Evolutionary conservation across 23 red algal genomes (phyloP), one percentile per base, ranked within the genome.

Genomic region (Gracilaria domingensis): DNA sequence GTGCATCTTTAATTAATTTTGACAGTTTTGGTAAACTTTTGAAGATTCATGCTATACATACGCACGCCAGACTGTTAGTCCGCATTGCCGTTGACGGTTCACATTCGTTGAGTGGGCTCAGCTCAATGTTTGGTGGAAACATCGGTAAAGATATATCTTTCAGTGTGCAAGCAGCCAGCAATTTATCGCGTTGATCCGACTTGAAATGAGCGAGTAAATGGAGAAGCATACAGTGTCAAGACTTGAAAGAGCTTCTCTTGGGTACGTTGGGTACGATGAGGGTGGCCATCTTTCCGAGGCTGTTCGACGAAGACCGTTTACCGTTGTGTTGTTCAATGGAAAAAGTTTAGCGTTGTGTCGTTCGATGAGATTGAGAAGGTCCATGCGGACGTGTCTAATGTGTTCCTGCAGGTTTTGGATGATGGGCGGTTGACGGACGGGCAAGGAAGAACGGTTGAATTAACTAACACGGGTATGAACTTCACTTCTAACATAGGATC

Each of bases 311-410:
- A 89, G 97, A 16, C 97, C 97, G n/a, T 99, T 95, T 76, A 95
- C 91, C 35, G 97, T 99, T 66, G 85, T 99, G 65, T 81, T 99
- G 26, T 93, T n/a, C n/a, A n/a, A n/a, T n/a, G n/a, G n/a, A n/a
- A n/a, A n/a, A n/a, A n/a, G n/a, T n/a, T n/a, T n/a, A n/a, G n/a
- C n/a, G n/a, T n/a, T n/a, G n/a, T n/a, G n/a, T n/a, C n/a, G n/a
- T n/a, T 99, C 40, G 97, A 99, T 74, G 97, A 99, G 75, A 96
- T 99, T 84, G 97, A 99, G 85, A 99, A 99, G 77, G 97, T 94
- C 6, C 97, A 99, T 74, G 84, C 97, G 29, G 97, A 99, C 75
- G 97, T 99, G 12, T 99, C 95, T 80, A 99, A 99, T 66, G 85
- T 99, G 35, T 72, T 99, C 1, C 73, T 99, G 18, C 97, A 99